phyloP scores from a whole-genome alignment of 441 rosid genomes.

The Biscutella laevigata region DNA sequence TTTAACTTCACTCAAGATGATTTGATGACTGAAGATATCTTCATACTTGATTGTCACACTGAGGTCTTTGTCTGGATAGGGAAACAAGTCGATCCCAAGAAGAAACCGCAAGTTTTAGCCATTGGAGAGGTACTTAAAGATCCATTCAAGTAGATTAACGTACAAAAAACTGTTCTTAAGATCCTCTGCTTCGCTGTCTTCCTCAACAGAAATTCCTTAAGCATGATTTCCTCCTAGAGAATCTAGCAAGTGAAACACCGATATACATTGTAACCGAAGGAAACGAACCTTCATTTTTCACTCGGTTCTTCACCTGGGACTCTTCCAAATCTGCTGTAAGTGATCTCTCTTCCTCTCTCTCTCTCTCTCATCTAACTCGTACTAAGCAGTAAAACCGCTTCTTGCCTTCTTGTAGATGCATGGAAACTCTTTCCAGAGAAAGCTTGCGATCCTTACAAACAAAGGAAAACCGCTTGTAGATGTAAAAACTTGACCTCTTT shows the following conservation, averaged over 20 bases:
- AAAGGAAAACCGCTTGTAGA: conserved; percentile 62
- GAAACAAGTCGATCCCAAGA: conserved; percentile 71
- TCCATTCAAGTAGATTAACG: conserved; percentile 1
- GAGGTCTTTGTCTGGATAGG: conserved; percentile 96
- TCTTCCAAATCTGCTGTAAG: conserved; percentile 61
- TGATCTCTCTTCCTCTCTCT: conserved; percentile 7
- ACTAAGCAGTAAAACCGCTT: conserved; percentile 12
- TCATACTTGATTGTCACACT: conserved; percentile 77
- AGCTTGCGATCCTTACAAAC: conserved; percentile 61
- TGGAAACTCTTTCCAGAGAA: conserved; percentile 91
- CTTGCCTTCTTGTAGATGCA: conserved; percentile 60
- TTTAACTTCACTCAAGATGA: conserved; percentile 84
- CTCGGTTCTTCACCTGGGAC: conserved; percentile 92
- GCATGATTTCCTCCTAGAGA: conserved; percentile 71
- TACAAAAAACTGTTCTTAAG: conserved; percentile 5
- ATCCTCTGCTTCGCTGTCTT: conserved; percentile 7
- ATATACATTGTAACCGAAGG: conserved; percentile 74
- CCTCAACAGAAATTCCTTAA: conserved; percentile 66
- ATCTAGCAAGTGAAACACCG: conserved; percentile 59
- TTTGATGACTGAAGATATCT: conserved; percentile 91
- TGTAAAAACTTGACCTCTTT: conserved; percentile 25
- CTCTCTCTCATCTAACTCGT: background rate
- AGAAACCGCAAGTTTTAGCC: conserved; percentile 45
- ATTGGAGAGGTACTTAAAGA: conserved; percentile 65
- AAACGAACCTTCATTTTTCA: conserved; percentile 87